Conservation (phyloP, 1,139 yeast species). For the Candida tetrigidarum region DNA sequence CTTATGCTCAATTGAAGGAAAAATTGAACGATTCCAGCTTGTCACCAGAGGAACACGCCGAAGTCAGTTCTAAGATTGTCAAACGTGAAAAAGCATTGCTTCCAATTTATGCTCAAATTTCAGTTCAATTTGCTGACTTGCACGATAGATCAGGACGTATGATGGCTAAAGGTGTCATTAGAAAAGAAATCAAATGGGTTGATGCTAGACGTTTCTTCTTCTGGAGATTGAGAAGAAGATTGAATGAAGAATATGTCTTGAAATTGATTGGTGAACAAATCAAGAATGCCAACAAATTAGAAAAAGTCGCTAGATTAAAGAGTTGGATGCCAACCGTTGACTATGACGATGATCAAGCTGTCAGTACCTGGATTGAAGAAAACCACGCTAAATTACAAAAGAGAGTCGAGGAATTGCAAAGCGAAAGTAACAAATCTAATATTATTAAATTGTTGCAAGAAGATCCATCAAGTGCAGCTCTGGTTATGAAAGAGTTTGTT, state of each 20-base stretch:
- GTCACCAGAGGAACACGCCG: slow-evolving; percentile 67
- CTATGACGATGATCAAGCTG: slow-evolving; percentile 73
- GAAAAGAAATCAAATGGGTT: slow-evolving; percentile 83
- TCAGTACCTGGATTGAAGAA: slow-evolving; percentile 86
- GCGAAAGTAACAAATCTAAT: slow-evolving; percentile 64
- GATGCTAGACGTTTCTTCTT: slow-evolving; percentile 94
- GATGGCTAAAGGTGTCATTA: slow-evolving; percentile 92
- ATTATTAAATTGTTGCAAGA: slow-evolving; percentile 62
- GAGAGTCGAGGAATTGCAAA: slow-evolving; percentile 65
- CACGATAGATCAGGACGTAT: slow-evolving; percentile 98
- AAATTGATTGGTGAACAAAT: slow-evolving; percentile 72
- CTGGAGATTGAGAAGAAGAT: slow-evolving; percentile 98
- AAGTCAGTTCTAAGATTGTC: slow-evolving; percentile 64
- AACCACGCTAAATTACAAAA: slow-evolving; percentile 67
- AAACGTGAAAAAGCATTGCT: slow-evolving; percentile 80
- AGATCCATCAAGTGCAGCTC: slow-evolving; percentile 56
- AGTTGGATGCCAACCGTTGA: slow-evolving; percentile 85
- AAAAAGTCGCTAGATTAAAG: slow-evolving; percentile 83
- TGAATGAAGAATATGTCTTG: slow-evolving; percentile 88
- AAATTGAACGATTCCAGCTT: slow-evolving; percentile 58
- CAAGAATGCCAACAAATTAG: slow-evolving; percentile 68
- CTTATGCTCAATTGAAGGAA: slow-evolving; percentile 68
- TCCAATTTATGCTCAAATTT: slow-evolving; percentile 90
- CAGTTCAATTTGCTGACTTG: slow-evolving; percentile 95
- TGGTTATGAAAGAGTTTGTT: slow-evolving; percentile 65